Evolutionary conservation across 2,329 filamentous ascomycete genomes (phyloP).

Genomic region (Ophiognomonia clavigignenti-juglandacearum): DNA sequence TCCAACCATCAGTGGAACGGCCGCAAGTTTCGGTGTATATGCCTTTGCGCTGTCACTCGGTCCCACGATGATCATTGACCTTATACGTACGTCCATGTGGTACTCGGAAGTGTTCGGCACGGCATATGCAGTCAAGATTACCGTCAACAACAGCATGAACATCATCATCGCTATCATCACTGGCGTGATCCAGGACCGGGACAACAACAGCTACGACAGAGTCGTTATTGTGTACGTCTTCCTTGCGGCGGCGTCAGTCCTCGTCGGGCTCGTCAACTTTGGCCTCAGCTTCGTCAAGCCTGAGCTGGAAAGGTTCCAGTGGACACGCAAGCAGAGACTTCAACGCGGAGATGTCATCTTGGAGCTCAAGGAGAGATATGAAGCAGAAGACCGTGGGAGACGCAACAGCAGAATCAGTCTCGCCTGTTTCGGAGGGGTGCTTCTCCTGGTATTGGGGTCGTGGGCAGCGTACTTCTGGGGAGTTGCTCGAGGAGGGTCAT

Average conservation of each 20-base stretch:
- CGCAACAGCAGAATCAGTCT: conserved; percentile 38
- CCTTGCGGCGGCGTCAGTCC: conserved; percentile 43
- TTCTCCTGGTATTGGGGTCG: conserved; percentile 43
- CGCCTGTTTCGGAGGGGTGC: conserved; percentile 36
- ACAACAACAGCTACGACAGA: conserved; percentile 49
- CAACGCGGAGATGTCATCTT: conserved; percentile 38
- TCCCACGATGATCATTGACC: conserved; percentile 55
- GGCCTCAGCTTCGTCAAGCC: conserved; percentile 28
- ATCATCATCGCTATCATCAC: conserved; percentile 55
- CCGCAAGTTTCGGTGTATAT: conserved; percentile 55
- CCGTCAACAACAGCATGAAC: conserved; percentile 59
- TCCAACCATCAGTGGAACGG: conserved; percentile 43
- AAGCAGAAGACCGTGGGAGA: conserved; percentile 26
- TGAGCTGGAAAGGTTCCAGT: conserved; percentile 48
- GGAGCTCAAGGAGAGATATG: conserved; percentile 35
- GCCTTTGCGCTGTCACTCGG: conserved; percentile 51
- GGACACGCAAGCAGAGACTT: conserved; percentile 50
- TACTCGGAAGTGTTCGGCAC: conserved; percentile 56
- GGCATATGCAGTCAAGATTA: conserved; percentile 55
- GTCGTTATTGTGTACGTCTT: conserved; percentile 53
- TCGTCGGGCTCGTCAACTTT: conserved; percentile 38
- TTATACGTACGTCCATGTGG: conserved; percentile 56
- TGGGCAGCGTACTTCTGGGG: conserved; percentile 59
- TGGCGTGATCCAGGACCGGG: conserved; percentile 53
- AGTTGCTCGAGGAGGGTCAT: conserved; percentile 35